Conservation (phyloP, 208 protist genomes). For the Trypanosoma rangeli region DNA sequence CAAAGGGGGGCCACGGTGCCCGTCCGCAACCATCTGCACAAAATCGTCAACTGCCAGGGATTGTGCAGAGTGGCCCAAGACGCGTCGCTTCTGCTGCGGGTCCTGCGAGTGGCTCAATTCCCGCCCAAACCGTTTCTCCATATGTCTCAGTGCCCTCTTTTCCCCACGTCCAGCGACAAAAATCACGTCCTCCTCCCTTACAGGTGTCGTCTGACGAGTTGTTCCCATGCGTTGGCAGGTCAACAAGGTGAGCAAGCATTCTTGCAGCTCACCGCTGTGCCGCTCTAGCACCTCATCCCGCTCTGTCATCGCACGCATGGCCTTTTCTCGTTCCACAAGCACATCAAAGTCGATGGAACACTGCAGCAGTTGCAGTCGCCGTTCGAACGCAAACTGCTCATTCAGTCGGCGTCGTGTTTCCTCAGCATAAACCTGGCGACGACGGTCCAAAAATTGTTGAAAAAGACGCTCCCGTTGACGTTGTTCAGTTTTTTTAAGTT, state of each 20-base stretch:
- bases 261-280: not conserved
- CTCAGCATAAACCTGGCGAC: not conserved
- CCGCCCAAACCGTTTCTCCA: not conserved
- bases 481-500: not conserved
- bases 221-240: not conserved
- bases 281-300: conserved; percentile 7
- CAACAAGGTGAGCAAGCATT: not conserved
- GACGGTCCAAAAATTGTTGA: not conserved
- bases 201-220: not conserved
- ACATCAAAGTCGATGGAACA: conserved; percentile 7
- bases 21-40: conserved; percentile 10
- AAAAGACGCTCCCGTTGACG: not conserved
- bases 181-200: not conserved
- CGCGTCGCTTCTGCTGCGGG: not conserved
- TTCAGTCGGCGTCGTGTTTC: conserved; percentile 9
- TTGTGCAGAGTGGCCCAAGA: not conserved
- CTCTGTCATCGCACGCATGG: conserved; percentile 6
- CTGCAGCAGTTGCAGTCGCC: conserved; percentile 10
- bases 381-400: conserved; percentile 24
- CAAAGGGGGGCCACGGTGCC: not conserved
- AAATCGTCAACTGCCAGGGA: conserved; percentile 20
- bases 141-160: not conserved
- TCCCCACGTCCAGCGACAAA: not conserved
- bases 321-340: conserved; percentile 10
- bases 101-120: not conserved